Evolutionary conservation across 176 grass and related monocot genomes (phyloP).

Genomic region (Elymus sibiricus): DNA sequence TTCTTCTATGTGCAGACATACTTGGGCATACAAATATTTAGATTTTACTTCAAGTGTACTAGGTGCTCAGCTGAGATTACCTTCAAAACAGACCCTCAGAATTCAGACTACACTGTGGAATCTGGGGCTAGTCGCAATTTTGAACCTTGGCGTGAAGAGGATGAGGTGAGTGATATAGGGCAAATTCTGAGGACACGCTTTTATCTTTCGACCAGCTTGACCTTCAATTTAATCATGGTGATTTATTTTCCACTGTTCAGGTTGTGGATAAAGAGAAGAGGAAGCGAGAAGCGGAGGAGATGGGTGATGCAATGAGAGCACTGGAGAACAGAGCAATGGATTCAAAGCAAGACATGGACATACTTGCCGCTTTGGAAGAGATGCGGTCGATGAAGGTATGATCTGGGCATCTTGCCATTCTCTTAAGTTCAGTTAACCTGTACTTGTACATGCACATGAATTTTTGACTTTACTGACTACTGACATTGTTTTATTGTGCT

Average conservation of each 20-base stretch:
- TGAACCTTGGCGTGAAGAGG: constrained; percentile 69
- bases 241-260: constrained; percentile 23
- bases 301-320: constrained; percentile 73
- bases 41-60: constrained; percentile 83
- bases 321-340: constrained; percentile 54
- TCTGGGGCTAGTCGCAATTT: constrained; percentile 73
- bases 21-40: constrained; percentile 75
- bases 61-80: constrained; percentile 79
- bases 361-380: constrained; percentile 57
- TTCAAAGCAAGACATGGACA: constrained; percentile 60
- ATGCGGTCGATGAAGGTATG: constrained; percentile 56
- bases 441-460: neutral
- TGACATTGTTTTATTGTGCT: constrained; percentile 30
- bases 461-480: neutral
- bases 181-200: constrained; percentile 3
- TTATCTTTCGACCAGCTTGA: neutral
- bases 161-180: constrained; percentile 39
- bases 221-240: constrained; percentile 5
- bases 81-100: constrained; percentile 84
- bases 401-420: neutral
- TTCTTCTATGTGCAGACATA: constrained; percentile 41
- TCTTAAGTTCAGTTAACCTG: neutral
- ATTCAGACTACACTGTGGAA: constrained; percentile 76
- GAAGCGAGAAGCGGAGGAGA: constrained; percentile 66
- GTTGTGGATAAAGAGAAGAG: constrained; percentile 59